Evolutionary conservation across 805 yeast species (phyloP), one percentile per base, ranked within the genome.

Genomic region (Myxozyma neotropica): DNA sequence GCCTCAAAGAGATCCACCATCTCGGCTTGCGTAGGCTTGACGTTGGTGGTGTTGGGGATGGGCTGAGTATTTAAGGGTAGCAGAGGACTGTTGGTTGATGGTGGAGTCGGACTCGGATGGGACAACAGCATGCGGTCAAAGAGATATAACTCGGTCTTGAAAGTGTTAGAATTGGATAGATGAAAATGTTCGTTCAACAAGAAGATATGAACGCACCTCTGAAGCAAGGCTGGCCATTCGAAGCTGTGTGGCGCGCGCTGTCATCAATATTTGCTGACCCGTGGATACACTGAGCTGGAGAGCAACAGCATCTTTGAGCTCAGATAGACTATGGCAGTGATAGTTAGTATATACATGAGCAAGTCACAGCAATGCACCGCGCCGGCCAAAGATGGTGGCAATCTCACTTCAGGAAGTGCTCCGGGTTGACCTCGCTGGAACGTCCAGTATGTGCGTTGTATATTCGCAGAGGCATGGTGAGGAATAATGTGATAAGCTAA

Each of bases 361-460:
- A 19, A 8, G 4, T 10, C 12, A 3, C 15, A 36, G 17, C 2
- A 1, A 15, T 23, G 1, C 24, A 2, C n/a, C n/a, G n/a, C n/a
- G n/a, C n/a, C n/a, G n/a, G n/a, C n/a, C n/a, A n/a, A n/a, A n/a
- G n/a, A n/a, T n/a, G n/a, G n/a, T n/a, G 17, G 27, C 2, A 1
- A 35, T 7, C 53, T 35, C 45, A 62, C 63, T 42, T 58, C 33
- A 60, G 43, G 27, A 46, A 55, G 47, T 43, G 55, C 39, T 59
- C 61, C 17, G 54, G 53, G 24, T 55, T 53, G 29, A 62, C 24
- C 8, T 55, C 64, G 27, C 45, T 35, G 29, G 47, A 33, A 26
- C 59, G 49, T 17, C 66, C 66, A 27, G 64, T 55, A 42, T 62
- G 66, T n/a, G 66, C 66, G 35, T 62, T 62, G 17, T 39, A 62